These are phyloP conservation scores for Sporodiniella umbellata DNA, from an alignment of 371 early-diverging fungal species.

Conservation along the genomic window DNA sequence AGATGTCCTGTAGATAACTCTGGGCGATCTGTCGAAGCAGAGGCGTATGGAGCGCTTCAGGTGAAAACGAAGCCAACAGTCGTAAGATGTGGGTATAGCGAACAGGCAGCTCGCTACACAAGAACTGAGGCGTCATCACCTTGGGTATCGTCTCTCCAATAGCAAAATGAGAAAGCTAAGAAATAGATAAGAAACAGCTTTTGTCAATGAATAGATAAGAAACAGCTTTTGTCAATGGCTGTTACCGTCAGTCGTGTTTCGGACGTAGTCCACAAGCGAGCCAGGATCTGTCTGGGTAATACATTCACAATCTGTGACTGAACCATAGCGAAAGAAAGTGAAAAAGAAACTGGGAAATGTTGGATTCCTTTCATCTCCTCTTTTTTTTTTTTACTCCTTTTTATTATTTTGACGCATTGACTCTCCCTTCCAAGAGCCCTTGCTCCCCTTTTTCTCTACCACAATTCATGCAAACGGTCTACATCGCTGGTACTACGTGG, in stretches of 20 bases:
- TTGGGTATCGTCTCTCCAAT: too few species aligned
- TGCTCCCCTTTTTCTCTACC: too few species aligned
- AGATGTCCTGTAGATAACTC: conserved; percentile 42
- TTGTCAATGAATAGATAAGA: too few species aligned
- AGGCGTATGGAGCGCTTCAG: conserved; percentile 31
- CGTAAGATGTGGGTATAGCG: conserved; percentile 65
- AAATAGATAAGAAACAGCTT: neutral
- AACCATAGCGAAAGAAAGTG: conserved; percentile 21
- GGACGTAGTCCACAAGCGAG: conserved; percentile 34
- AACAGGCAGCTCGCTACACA: conserved; percentile 68
- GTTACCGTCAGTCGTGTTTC: conserved; percentile 42
- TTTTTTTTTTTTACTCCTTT: too few species aligned
- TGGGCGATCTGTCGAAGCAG: conserved; percentile 38
- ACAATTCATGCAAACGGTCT: too few species aligned
- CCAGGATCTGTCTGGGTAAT: conserved; percentile 33
- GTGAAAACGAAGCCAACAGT: conserved; percentile 38
- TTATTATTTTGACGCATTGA: too few species aligned
- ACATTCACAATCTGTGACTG: conserved; percentile 43
- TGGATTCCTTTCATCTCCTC: conserved; percentile 11
- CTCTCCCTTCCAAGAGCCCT: too few species aligned
- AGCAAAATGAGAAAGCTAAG: conserved; percentile 21
- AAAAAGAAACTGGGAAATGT: neutral
- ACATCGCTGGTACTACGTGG: too few species aligned
- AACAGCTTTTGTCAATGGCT: neutral
- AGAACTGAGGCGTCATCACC: conserved; percentile 54